Evolutionary conservation across 2,329 filamentous ascomycete species (phyloP), one percentile per base, ranked within the genome.

Genomic region (Aspergillus sp.): DNA sequence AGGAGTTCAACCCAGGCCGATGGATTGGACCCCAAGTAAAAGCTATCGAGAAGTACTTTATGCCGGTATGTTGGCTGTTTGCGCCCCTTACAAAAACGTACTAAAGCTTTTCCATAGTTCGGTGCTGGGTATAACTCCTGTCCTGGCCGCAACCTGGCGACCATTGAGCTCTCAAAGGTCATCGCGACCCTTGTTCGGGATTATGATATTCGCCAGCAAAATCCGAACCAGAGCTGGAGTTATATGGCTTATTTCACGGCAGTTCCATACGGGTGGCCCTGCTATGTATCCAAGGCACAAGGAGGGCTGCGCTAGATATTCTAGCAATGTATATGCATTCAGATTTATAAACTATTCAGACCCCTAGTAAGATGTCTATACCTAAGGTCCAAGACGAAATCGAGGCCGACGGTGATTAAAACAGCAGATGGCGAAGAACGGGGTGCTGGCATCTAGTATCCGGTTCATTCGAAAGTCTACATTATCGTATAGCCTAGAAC

Each of bases 241-340:
- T 52, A 52, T 27, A 43, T 33, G 49, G 49, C 49, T 9, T 52
- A 52, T 37, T 52, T 52, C 25, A 52, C 49, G 4, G 39, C 49
- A 1, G 49, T 52, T 3, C 49, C 49, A 1, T 41, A 52, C 3
- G 49, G 49, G 9, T 43, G 49, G 49, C 49, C 49, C 8, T 52
- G 49, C n/a, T 52, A 43, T 33, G 31, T 52, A 4, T 19, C 49
- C 6, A 52, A 52, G 11, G n/a, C 33, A n/a, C 3, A 23, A 12
- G 37, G 31, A 4, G 49, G 35, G 3, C 35, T 52, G 7, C 37
- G 49, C 9, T 40, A 33, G 14, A 50, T 5, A 45, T 6, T 14
- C 4, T 15, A 15, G 15, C 7, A 11, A 25, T 25, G 1, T 25
- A 25, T 25, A 25, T 7, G 23, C 1, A 25, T 25, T 25, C 23